These are phyloP conservation scores for Pseudomicrostroma phylloplanum DNA, from an alignment of 1,284 basidiomycete genomes.

Conservation along the genomic window DNA sequence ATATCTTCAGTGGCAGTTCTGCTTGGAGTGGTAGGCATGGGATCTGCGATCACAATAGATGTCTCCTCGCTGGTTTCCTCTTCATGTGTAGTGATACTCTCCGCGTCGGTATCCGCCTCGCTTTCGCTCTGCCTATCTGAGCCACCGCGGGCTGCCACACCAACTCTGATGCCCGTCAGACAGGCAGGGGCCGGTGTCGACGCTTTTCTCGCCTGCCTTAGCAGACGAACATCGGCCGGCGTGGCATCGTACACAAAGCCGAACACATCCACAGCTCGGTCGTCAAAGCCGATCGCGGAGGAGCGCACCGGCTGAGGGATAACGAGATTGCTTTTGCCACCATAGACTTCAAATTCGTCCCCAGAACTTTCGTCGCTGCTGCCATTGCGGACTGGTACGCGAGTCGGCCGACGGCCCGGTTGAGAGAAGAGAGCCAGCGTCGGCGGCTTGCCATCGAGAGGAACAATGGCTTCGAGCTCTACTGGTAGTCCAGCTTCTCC, in stretches of 20 bases:
- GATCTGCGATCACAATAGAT: no score
- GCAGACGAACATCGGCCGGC: slow-evolving; percentile 71
- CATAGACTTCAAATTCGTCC: slow-evolving; percentile 47
- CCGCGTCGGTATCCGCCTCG: slow-evolving; percentile 21
- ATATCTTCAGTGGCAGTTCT: background rate
- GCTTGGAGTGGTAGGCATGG: background rate
- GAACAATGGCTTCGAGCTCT: slow-evolving; percentile 83
- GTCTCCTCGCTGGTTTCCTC: background rate
- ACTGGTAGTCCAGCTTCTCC: slow-evolving; percentile 58
- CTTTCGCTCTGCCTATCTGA: slow-evolving; percentile 33
- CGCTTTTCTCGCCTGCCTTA: slow-evolving; percentile 67
- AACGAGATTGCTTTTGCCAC: slow-evolving; percentile 46
- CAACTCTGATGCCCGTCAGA: slow-evolving; percentile 74
- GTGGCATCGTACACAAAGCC: slow-evolving; percentile 79
- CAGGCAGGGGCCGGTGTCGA: slow-evolving; percentile 71
- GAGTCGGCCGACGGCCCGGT: background rate
- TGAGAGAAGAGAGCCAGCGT: slow-evolving; percentile 52
- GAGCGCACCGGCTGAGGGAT: slow-evolving; percentile 45
- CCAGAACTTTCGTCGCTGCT: slow-evolving; percentile 32
- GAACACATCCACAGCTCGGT: slow-evolving; percentile 54
- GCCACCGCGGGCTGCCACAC: slow-evolving; percentile 50
- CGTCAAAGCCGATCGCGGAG: slow-evolving; percentile 42
- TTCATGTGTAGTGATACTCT: slow-evolving; percentile 18
- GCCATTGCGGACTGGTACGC: background rate
- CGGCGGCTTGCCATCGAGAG: slow-evolving; percentile 75